Conservation (phyloP, 2,329 filamentous ascomycete species). For the Ophiostoma triangulosporum region DNA sequence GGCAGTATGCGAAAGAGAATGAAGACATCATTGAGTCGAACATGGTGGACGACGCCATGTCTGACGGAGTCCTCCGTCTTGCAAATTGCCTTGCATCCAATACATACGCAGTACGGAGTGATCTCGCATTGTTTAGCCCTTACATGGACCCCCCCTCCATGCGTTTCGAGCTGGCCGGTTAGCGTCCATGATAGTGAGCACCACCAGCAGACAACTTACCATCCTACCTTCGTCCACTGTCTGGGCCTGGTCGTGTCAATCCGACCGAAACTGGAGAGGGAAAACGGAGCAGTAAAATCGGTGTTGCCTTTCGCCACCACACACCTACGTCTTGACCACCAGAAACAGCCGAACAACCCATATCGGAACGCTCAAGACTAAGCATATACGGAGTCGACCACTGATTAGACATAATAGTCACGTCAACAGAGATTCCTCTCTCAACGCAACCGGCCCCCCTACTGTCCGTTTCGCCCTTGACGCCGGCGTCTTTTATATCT, state of each 20-base stretch:
- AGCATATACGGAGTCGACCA: no score
- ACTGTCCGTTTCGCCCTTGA: neutral
- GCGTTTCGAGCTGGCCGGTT: neutral
- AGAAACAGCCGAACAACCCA: neutral
- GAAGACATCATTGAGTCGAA: no score
- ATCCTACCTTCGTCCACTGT: neutral
- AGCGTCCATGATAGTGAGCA: neutral
- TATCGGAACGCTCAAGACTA: conserved; percentile 1
- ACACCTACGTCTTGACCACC: neutral
- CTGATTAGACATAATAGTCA: neutral
- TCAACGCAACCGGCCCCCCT: conserved; percentile 5
- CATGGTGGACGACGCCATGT: neutral
- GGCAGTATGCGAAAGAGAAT: neutral
- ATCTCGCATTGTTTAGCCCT: neutral
- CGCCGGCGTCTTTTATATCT: conserved; percentile 5
- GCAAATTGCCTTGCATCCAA: neutral
- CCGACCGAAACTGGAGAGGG: conserved; percentile 8
- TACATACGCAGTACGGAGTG: neutral
- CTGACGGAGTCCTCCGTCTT: neutral
- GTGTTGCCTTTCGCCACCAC: neutral
- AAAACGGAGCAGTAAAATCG: neutral
- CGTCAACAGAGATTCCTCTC: neutral
- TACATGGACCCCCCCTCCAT: neutral
- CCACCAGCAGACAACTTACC: no score
- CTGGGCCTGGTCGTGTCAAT: conserved; percentile 6